Base-by-base conservation (phyloP, 2,329 filamentous ascomycete species). In the Phialophora verrucosa region DNA sequence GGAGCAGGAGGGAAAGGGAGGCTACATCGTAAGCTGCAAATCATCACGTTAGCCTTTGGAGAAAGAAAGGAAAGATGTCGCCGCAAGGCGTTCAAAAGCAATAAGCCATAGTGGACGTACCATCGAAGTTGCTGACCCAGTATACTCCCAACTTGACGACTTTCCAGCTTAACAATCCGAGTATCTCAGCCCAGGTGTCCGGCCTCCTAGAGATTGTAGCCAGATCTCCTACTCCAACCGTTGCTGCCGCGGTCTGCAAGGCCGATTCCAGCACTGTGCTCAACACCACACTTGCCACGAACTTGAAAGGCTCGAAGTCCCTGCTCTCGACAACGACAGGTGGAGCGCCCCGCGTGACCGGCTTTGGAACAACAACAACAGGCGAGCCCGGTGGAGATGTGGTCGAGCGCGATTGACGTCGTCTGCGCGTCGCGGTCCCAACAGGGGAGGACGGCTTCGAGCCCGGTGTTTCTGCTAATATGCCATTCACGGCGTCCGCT, bases 111-210 rank as follows among this genome's bases (percentile, higher is more conserved):
- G 2, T 17, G 17, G 31, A 71, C 77, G 67, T 69, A 83, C 81
- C 76, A 77, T 96, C 92, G 75, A 90, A 91, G 69, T 88, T 84
- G 51, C 88, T 82, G 72, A 85, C 86, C 92, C 92, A 97, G 55
- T 87, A 89, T 55, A 93, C 75, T 27, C 83, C 87, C 61, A 96
- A 82, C 76, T 93, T 89, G 55, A 88, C 77, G 17, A 78, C 76
- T 86, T 91, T 84, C 81, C 82, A 85, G 11, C 72, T 83, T 59
- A 88, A 74, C 68, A 87, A 74, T 17, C 78, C 81, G 5, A 78
- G 82, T 31, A 92, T 83, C 75, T 91, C 87, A 74, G 80, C 78
- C 82, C 86, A 87, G 60, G 84, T 84, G 59, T 89, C 86, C 67
- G 87, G 78, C 64, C 83, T 84, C 73, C 88, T 87, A 76, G 87